phyloP scores from a whole-genome alignment of 2,329 filamentous ascomycete species.

The Trichoderma sp. region DNA sequence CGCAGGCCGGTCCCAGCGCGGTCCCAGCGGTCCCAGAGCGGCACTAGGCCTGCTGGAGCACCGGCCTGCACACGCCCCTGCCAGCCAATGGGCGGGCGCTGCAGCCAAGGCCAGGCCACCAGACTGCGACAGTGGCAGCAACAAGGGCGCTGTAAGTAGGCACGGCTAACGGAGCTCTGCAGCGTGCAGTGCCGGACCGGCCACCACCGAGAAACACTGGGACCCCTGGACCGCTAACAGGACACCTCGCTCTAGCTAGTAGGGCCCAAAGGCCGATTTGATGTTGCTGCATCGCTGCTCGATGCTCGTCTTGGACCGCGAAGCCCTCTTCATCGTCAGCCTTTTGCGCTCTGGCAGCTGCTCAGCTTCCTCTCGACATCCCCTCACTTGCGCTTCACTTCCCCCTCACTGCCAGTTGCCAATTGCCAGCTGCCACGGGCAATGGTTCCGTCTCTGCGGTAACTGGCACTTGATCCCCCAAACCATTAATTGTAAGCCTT shows the following conservation, averaged over 20 bases:
- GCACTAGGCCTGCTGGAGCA: background rate
- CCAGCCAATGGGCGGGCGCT: background rate
- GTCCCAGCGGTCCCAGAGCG: too few species aligned
- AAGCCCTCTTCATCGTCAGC: background rate
- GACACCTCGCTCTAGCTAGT: conserved; percentile 6
- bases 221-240: background rate
- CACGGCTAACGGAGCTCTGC: background rate
- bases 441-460: conserved; percentile 42
- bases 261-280: background rate
- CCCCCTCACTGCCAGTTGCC: conserved; percentile 30
- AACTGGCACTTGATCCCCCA: conserved; percentile 30
- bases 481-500: conserved; percentile 32
- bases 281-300: background rate
- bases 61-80: background rate
- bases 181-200: conserved; percentile 10
- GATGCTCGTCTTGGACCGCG: background rate
- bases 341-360: background rate
- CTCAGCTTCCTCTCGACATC: conserved; percentile 26
- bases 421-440: conserved; percentile 35
- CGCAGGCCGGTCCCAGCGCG: too few species aligned
- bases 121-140: background rate
- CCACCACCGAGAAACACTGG: conserved; percentile 12
- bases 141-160: conserved; percentile 1
- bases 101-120: background rate
- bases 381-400: conserved; percentile 31